These are phyloP conservation scores for Saturnispora ahearnii DNA, from an alignment of 805 yeast genomes.

Conservation along the genomic window DNA sequence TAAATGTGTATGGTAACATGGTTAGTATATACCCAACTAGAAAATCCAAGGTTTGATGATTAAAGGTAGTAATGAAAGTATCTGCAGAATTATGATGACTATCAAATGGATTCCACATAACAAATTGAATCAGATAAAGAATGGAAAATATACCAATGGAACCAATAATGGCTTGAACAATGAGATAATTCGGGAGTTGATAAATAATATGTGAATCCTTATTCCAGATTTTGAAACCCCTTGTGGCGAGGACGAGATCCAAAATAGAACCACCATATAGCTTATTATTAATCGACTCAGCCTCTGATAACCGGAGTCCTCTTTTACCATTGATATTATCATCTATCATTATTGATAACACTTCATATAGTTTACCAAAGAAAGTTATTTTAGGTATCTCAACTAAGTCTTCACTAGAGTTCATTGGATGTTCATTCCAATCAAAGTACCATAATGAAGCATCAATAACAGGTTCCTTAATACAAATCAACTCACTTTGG, in stretches of 20 bases:
- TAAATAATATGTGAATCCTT: conserved; percentile 36
- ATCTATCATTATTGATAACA: conserved; percentile 42
- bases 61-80: conserved; percentile 14
- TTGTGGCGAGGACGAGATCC: conserved; percentile 51
- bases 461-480: conserved; percentile 58
- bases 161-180: conserved; percentile 40
- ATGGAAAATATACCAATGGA: conserved; percentile 22
- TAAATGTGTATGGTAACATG: conserved; percentile 44
- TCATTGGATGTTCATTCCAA: conserved; percentile 46
- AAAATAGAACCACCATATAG: conserved; percentile 28
- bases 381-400: conserved; percentile 30
- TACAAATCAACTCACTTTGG: conserved; percentile 86
- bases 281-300: background rate
- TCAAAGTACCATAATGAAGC: conserved; percentile 74
- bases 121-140: conserved; percentile 11
- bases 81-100: background rate
- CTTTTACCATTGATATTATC: conserved; percentile 29
- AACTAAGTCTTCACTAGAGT: conserved; percentile 29
- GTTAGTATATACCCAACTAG: conserved; percentile 52
- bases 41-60: conserved; percentile 27
- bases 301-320: background rate
- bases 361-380: conserved; percentile 43
- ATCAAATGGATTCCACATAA: conserved; percentile 18
- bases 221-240: conserved; percentile 54
- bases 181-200: conserved; percentile 53